Percentiles rank a stretch among this genome's conserved stretches.
Conservation (phyloP, 2,329 filamentous ascomycete species). For the Uncinocarpus reesii region DNA sequence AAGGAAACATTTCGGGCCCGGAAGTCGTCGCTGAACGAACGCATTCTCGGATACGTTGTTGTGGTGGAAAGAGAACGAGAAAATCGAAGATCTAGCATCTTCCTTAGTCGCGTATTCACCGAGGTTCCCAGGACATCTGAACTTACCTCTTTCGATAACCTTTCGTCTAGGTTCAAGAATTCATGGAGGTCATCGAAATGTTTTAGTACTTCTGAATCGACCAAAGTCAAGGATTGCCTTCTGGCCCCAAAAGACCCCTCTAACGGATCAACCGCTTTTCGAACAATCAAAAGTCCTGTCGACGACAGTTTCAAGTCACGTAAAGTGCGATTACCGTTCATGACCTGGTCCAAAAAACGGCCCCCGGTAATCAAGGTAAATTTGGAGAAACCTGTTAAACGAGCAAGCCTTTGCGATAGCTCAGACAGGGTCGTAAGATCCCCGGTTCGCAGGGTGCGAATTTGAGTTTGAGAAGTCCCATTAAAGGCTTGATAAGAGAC, state of each 20-base stretch:
- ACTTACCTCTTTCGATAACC: slow-evolving; percentile 55
- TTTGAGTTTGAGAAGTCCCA: slow-evolving; percentile 48
- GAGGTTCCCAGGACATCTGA: neutral
- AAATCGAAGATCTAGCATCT: slow-evolving; percentile 54
- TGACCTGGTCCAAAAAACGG: slow-evolving; percentile 51
- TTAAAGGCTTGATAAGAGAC: slow-evolving; percentile 68
- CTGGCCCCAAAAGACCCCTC: slow-evolving; percentile 23
- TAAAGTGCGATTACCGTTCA: slow-evolving; percentile 51
- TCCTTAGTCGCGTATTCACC: slow-evolving; percentile 6
- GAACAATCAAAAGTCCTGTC: slow-evolving; percentile 55
- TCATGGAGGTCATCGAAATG: slow-evolving; percentile 79
- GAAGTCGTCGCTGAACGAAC: slow-evolving; percentile 47
- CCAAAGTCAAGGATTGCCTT: slow-evolving; percentile 45
- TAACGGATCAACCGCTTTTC: slow-evolving; percentile 45
- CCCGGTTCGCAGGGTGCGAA: slow-evolving; percentile 56
- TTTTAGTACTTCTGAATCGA: slow-evolving; percentile 69
- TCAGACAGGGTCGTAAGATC: slow-evolving; percentile 60
- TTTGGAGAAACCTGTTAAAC: slow-evolving; percentile 64
- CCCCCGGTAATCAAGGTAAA: slow-evolving; percentile 64
- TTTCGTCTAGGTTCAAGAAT: slow-evolving; percentile 64
- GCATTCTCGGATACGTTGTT: slow-evolving; percentile 50
- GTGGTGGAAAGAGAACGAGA: slow-evolving; percentile 57
- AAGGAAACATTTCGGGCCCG: slow-evolving; percentile 55
- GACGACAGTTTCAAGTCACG: slow-evolving; percentile 54
- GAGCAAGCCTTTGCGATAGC: slow-evolving; percentile 55